Conservation (phyloP, 495 filamentous ascomycete species). For the Xylaria longipes region DNA sequence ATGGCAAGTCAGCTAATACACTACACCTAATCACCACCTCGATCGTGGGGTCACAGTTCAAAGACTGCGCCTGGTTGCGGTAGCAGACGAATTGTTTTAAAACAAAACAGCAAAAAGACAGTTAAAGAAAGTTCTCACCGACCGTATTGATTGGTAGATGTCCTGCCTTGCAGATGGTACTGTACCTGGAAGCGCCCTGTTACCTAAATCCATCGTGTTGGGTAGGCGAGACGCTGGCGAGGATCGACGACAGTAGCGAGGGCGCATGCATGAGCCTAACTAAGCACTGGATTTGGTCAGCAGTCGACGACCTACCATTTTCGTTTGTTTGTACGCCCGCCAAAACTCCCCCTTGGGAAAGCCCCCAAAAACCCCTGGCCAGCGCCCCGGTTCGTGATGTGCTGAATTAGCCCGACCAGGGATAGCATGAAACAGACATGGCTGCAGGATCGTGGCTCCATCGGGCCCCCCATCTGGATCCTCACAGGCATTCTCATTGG, state of each 20-base stretch:
- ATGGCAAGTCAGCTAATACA: background rate
- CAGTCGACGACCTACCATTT: constrained; percentile 20
- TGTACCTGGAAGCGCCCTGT: background rate
- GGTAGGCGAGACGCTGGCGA: constrained; percentile 21
- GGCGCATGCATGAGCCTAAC: constrained; percentile 9
- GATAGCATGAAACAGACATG: constrained; percentile 20
- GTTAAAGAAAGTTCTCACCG: background rate
- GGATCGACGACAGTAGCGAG: background rate
- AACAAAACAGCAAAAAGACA: background rate
- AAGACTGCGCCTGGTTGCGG: background rate
- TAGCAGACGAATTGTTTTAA: constrained; percentile 2
- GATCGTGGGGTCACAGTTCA: background rate
- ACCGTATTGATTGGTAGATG: background rate
- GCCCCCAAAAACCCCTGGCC: background rate
- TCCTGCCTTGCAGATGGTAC: background rate
- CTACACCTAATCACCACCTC: background rate
- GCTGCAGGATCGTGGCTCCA: constrained; percentile 16
- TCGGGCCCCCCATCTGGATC: constrained; percentile 3
- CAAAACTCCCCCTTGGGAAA: constrained; percentile 7
- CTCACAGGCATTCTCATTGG: constrained; percentile 31
- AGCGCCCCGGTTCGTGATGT: background rate
- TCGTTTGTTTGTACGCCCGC: background rate
- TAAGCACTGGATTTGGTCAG: background rate
- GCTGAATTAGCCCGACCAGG: constrained; percentile 17
- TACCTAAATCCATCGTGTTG: background rate